A percentile compares a stretch with the other conserved stretches of the same genome.
These are phyloP conservation scores for Neofusicoccum kwambonambiense DNA, from an alignment of 2,329 filamentous ascomycete genomes.

Conservation along the genomic window DNA sequence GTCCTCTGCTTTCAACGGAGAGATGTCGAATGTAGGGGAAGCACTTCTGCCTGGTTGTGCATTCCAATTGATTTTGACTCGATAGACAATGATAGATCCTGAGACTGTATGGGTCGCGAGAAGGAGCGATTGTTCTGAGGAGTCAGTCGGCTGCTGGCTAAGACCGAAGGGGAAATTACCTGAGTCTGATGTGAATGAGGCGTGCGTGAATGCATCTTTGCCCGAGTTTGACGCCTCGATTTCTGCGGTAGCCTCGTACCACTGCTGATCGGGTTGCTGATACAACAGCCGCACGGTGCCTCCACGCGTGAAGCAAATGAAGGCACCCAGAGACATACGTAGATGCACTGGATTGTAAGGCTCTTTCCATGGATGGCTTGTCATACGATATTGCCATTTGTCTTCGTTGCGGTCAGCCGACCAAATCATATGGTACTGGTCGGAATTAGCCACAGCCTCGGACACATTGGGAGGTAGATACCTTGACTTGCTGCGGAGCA, in stretches of 20 bases:
- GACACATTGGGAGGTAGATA: conserved; percentile 16
- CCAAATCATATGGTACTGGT: conserved; percentile 37
- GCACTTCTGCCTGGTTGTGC: conserved; percentile 55
- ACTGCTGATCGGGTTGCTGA: conserved; percentile 69
- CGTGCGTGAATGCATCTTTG: conserved; percentile 43
- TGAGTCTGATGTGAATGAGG: conserved; percentile 60
- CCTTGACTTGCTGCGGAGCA: conserved; percentile 42
- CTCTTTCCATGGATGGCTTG: conserved; percentile 63
- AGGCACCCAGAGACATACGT: conserved; percentile 52
- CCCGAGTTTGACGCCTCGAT: conserved; percentile 70
- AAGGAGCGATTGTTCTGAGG: conserved; percentile 52
- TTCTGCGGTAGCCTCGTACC: conserved; percentile 71
- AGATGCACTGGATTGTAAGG: conserved; percentile 66
- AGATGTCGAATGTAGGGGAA: conserved; percentile 33
- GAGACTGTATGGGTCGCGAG: conserved; percentile 68
- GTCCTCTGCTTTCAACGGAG: conserved; percentile 30
- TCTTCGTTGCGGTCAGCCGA: conserved; percentile 40
- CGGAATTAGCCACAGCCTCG: conserved; percentile 15
- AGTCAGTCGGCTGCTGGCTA: conserved; percentile 19
- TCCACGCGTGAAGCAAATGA: conserved; percentile 74
- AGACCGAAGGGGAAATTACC: conserved; percentile 47
- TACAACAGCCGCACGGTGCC: conserved; percentile 75
- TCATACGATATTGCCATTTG: conserved; percentile 68
- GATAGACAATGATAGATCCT: conserved; percentile 71
- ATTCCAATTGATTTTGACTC: conserved; percentile 73